phyloP scores from a whole-genome alignment of 371 early-diverging fungal genomes.

The Apophysomyces variabilis region DNA sequence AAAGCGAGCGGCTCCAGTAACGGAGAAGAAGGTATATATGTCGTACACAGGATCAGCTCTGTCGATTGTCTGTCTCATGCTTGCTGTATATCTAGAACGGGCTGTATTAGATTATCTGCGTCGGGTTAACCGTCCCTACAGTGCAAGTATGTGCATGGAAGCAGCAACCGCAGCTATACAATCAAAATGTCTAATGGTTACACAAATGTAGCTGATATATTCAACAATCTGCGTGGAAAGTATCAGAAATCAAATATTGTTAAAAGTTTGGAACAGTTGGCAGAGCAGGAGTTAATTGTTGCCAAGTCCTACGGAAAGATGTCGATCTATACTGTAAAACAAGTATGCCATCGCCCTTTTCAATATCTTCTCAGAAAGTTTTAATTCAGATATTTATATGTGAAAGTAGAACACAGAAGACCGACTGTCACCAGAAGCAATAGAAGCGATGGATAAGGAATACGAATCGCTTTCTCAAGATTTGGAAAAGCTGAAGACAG shows the following conservation, averaged over 20 bases:
- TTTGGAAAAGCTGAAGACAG: neutral
- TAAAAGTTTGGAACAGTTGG: slow-evolving; percentile 19
- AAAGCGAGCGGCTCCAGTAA: neutral
- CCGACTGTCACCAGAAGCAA: neutral
- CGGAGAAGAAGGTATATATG: neutral
- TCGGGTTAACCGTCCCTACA: slow-evolving; percentile 28
- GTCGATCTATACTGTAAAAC: slow-evolving; percentile 20
- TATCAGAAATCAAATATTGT: slow-evolving; percentile 20
- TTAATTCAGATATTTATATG: neutral
- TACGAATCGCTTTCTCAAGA: neutral
- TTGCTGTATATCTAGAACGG: neutral
- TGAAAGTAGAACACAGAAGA: neutral
- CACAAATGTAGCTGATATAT: slow-evolving; percentile 24
- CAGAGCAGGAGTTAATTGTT: slow-evolving; percentile 10
- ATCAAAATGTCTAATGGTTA: neutral
- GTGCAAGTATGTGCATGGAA: slow-evolving; percentile 18
- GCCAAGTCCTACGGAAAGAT: slow-evolving; percentile 27
- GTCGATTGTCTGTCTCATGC: no score
- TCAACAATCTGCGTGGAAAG: slow-evolving; percentile 27
- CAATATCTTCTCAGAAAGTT: neutral
- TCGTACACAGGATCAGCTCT: neutral
- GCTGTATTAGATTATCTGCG: slow-evolving; percentile 27
- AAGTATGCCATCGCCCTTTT: slow-evolving; percentile 9
- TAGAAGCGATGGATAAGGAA: neutral
- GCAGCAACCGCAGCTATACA: no score